A percentile compares a stretch with the other conserved stretches of the same genome.
phyloP scores from a whole-genome alignment of 2,329 filamentous ascomycete species.

The Epichloe sp. region DNA sequence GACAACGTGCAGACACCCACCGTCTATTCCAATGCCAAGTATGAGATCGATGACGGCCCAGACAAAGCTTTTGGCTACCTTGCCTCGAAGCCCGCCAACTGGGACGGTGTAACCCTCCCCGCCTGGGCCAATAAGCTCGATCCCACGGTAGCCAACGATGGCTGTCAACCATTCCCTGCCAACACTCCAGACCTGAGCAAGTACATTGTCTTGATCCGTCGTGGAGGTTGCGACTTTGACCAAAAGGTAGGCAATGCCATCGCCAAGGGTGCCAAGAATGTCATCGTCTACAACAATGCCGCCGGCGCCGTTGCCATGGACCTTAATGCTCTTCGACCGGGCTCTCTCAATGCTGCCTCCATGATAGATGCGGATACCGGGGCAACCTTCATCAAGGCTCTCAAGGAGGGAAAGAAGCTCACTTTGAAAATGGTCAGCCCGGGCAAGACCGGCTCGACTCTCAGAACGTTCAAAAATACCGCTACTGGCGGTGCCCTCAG shows the following conservation, averaged over 20 bases:
- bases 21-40: slow-evolving; percentile 29
- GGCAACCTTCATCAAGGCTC: slow-evolving; percentile 27
- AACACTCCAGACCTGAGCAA: slow-evolving; percentile 43
- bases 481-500: slow-evolving; percentile 38
- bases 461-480: slow-evolving; percentile 16
- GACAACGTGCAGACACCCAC: slow-evolving; percentile 32
- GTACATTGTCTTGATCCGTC: slow-evolving; percentile 45
- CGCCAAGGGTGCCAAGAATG: slow-evolving; percentile 42
- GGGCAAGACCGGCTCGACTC: slow-evolving; percentile 17
- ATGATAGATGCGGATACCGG: slow-evolving; percentile 31
- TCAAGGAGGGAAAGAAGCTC: slow-evolving; percentile 31
- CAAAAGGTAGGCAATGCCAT: slow-evolving; percentile 40
- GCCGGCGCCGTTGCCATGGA: slow-evolving; percentile 21
- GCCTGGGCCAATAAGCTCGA: slow-evolving; percentile 38
- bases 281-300: slow-evolving; percentile 48
- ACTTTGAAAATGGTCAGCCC: slow-evolving; percentile 31
- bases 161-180: slow-evolving; percentile 37
- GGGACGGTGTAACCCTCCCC: slow-evolving; percentile 32
- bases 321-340: slow-evolving; percentile 15
- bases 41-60: slow-evolving; percentile 22
- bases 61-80: slow-evolving; percentile 29
- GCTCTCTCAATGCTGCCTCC: slow-evolving; percentile 20
- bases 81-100: slow-evolving; percentile 26
- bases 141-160: slow-evolving; percentile 32
- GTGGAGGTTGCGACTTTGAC: slow-evolving; percentile 43